Base-by-base conservation (phyloP, 768 basidiomycete genomes). In the Fomitopsis serialis region DNA sequence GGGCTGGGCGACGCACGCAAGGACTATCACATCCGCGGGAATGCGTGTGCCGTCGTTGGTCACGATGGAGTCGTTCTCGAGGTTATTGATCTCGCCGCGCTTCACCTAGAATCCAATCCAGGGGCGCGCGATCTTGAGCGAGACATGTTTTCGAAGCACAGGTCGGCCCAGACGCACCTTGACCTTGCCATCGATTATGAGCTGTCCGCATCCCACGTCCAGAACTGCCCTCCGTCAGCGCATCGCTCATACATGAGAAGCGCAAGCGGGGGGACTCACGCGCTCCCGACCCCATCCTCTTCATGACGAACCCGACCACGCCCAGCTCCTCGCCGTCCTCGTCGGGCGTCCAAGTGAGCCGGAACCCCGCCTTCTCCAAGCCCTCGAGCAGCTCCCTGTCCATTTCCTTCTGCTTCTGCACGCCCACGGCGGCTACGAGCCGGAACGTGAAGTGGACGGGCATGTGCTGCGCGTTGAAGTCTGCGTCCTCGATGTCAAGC, bases 21-120 rank as follows among this genome's bases (percentile, higher is more conserved):
- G 65, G 51, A 73, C 52, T 22, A 72, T 55, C 7, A 51, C 62
- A 50, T 73, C 70, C 0, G 64, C 69, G 24, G 62, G 59, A 10
- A 67, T 27, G 25, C 56, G 21, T 10, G 56, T 61, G 1, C 61
- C 64, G 34, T 68, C 67, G 13, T 54, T 59, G 21, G 72, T 56
- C 19, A 60, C 59, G 19, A 73, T 23, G 6, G 69, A 60, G 13
- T 56, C 29, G 9, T 45, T 35, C 8, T 51, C 52, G 49, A 61
- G 57, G 12, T 32, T 40, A 8, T 21, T 40, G 9, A 50, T 49
- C 6, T 53, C 47, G 21, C 63, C 61, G 19, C 34, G 45, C 42
- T 54, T 58, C 35, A 64, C 48, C 40, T 44, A n/a, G 29, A 32
- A 32, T 11, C 29, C 11, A 32, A 32, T 32, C 11, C n/a, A n/a